Evolutionary conservation across 306 rosid species (phyloP).

Genomic region (Cucurbita ficifolia): DNA sequence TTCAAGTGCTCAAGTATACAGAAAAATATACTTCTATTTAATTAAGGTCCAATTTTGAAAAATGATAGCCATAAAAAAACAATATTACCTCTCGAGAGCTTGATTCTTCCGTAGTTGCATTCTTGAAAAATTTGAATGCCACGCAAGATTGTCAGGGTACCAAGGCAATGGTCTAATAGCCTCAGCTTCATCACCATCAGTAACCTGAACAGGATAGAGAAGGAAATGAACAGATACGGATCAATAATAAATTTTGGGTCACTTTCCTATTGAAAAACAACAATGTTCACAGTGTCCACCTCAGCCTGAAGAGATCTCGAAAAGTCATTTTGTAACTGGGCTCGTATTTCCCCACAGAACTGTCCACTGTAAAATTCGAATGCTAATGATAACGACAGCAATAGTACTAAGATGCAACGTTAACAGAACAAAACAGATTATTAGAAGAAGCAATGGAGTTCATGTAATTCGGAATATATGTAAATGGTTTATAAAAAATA

Average conservation of each 20-base stretch:
- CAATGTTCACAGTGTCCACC: constrained; percentile 19
- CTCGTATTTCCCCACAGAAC: constrained; percentile 57
- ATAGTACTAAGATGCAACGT: not conserved
- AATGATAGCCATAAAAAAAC: constrained; percentile 1
- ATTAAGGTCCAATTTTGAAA: not conserved
- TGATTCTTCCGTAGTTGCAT: constrained; percentile 96
- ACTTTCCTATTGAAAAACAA: not conserved
- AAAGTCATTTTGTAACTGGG: constrained; percentile 69
- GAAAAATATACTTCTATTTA: not conserved
- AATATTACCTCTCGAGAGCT: constrained; percentile 69
- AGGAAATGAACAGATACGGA: not conserved
- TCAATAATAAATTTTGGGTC: not conserved
- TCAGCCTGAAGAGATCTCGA: constrained; percentile 59
- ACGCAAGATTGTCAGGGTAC: constrained; percentile 89
- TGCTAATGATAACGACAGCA: not conserved
- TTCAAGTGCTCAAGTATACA: not conserved
- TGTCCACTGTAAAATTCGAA: constrained; percentile 56
- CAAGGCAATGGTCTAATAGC: constrained; percentile 84
- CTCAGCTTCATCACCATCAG: constrained; percentile 50
- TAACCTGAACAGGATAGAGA: constrained; percentile 28
- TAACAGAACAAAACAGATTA: not conserved
- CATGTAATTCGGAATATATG: not conserved
- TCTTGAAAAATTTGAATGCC: constrained; percentile 92
- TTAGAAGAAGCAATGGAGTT: not conserved
- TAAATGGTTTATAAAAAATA: not conserved